Percentiles rank a stretch among this genome's conserved stretches.
Evolutionary conservation across 176 grass and related monocot species (phyloP).

Genomic region (Lolium multiflorum): DNA sequence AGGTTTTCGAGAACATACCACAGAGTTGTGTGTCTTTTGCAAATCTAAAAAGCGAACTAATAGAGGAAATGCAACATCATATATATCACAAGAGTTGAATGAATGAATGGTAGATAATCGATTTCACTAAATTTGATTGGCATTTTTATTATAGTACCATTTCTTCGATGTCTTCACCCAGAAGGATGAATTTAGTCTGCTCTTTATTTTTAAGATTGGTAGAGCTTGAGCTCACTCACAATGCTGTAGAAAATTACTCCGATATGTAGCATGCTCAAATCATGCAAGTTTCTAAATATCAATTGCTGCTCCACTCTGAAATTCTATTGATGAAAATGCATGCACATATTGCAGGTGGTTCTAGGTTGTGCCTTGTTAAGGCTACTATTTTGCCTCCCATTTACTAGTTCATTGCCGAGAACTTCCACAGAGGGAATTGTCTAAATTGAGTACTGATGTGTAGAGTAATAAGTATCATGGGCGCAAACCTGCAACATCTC

Average conservation of each 20-base stretch:
- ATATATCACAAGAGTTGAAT: background rate
- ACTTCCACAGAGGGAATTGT: background rate
- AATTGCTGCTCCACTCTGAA: background rate
- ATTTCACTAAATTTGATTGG: background rate
- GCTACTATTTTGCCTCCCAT: constrained; percentile 5
- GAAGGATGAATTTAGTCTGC: background rate
- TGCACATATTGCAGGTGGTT: background rate
- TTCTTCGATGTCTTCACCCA: background rate
- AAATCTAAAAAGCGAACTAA: background rate
- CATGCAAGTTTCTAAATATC: background rate
- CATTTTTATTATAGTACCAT: background rate
- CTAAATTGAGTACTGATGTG: background rate
- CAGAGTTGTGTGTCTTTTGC: too few species aligned
- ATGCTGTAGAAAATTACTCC: background rate
- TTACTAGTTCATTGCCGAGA: background rate
- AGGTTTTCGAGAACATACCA: too few species aligned
- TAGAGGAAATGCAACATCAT: background rate
- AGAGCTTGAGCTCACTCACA: background rate
- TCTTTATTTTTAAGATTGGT: constrained; percentile 17
- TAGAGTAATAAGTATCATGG: background rate
- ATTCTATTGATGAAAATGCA: background rate
- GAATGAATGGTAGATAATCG: background rate
- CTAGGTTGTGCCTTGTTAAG: background rate
- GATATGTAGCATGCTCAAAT: background rate
- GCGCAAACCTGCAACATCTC: constrained; percentile 83